These are phyloP conservation scores for Crithidia expoeki DNA, from an alignment of 208 protist species.

Conservation along the genomic window DNA sequence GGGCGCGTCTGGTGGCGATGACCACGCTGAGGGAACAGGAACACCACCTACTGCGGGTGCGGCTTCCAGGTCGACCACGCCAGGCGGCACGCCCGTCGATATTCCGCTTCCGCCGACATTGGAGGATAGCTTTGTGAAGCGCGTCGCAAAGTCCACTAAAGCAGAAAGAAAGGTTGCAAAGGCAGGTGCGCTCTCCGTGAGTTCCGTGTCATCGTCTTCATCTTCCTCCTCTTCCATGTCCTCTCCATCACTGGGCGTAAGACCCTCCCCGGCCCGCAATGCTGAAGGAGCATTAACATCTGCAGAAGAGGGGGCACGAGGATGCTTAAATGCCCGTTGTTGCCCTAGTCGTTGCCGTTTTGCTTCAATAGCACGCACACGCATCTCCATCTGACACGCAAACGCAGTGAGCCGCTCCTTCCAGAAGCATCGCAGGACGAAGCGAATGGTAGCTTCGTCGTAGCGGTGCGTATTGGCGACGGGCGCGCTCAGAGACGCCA, in stretches of 20 bases:
- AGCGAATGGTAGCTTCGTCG: slow-evolving; percentile 66
- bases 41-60: background rate
- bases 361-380: background rate
- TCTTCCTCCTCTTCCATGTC: slow-evolving; percentile 8
- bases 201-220: slow-evolving; percentile 18
- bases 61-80: background rate
- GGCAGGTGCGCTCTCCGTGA: background rate
- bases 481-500: slow-evolving; percentile 4
- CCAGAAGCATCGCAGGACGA: slow-evolving; percentile 82
- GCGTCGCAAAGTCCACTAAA: slow-evolving; percentile 53
- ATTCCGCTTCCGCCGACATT: background rate
- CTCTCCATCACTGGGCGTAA: background rate
- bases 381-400: slow-evolving; percentile 44
- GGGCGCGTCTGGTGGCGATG: background rate
- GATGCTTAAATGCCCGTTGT: background rate
- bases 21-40: background rate
- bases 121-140: slow-evolving; percentile 18
- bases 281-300: background rate
- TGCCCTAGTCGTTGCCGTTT: slow-evolving; percentile 1
- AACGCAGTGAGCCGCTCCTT: slow-evolving; percentile 61
- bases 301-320: background rate
- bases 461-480: slow-evolving; percentile 56
- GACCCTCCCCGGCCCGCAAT: background rate
- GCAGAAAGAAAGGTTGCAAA: slow-evolving; percentile 52
- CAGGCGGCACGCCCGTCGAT: background rate